A percentile compares a stretch with the other conserved stretches of the same genome.
Evolutionary conservation across 1,139 yeast species (phyloP).

Genomic region (Geotrichum citri-aurantii): DNA sequence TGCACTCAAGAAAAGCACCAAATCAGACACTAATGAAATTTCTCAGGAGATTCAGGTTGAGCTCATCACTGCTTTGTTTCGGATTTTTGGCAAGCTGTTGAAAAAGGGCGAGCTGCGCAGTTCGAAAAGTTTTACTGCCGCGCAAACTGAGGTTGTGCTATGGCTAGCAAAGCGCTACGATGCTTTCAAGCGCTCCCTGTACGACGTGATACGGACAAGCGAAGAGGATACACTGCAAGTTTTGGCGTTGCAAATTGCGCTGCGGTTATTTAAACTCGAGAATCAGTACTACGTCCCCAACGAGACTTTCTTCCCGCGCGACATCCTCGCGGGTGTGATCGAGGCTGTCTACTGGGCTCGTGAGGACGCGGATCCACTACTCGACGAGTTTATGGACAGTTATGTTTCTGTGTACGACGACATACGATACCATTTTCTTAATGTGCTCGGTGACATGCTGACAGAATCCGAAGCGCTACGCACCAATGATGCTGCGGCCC

Average conservation of each 20-base stretch:
- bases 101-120: slow-evolving; percentile 44
- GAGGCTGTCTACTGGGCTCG: slow-evolving; percentile 47
- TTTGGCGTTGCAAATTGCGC: slow-evolving; percentile 56
- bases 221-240: slow-evolving; percentile 47
- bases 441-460: slow-evolving; percentile 18
- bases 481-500: slow-evolving; percentile 12
- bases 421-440: slow-evolving; percentile 28
- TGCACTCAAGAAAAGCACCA: slow-evolving; percentile 31
- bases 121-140: slow-evolving; percentile 33
- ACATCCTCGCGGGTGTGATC: slow-evolving; percentile 48
- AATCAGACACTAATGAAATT: slow-evolving; percentile 28
- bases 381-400: slow-evolving; percentile 55
- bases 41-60: slow-evolving; percentile 19
- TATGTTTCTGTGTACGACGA: slow-evolving; percentile 45
- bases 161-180: slow-evolving; percentile 64
- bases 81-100: slow-evolving; percentile 54
- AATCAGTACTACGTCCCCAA: slow-evolving; percentile 47
- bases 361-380: slow-evolving; percentile 39
- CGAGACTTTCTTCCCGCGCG: slow-evolving; percentile 59
- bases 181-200: slow-evolving; percentile 45
- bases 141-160: slow-evolving; percentile 36
- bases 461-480: slow-evolving; percentile 10
- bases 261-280: slow-evolving; percentile 62
- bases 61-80: slow-evolving; percentile 48
- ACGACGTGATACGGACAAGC: slow-evolving; percentile 34